These are phyloP conservation scores for Neurospora sp. DNA, from an alignment of 2,329 filamentous ascomycete genomes.

Conservation along the genomic window DNA sequence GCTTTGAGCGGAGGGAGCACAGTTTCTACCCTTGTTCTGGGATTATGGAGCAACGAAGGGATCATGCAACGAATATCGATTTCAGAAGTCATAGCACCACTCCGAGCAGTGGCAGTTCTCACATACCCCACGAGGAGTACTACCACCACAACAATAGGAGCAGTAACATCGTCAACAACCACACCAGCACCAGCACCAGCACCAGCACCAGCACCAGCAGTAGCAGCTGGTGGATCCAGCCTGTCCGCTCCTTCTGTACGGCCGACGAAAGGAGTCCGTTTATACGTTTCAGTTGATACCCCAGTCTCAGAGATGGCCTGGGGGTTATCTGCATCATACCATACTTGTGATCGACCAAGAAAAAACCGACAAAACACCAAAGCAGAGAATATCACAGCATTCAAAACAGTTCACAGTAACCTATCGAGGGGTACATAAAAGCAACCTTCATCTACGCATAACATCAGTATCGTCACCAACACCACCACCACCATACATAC, in stretches of 20 bases:
- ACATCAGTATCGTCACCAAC: neutral
- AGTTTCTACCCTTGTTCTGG: conserved; percentile 14
- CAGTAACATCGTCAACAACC: neutral
- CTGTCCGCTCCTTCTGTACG: neutral
- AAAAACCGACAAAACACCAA: neutral
- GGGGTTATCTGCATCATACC: neutral
- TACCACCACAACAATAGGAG: neutral
- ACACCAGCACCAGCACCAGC: neutral
- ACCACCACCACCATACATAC: neutral
- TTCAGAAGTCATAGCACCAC: neutral
- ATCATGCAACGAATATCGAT: neutral
- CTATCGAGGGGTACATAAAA: neutral
- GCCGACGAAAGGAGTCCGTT: neutral
- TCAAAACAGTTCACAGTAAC: neutral
- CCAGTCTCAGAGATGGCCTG: neutral
- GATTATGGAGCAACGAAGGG: conserved; percentile 7
- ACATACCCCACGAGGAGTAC: neutral
- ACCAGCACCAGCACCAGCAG: neutral
- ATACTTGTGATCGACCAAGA: neutral
- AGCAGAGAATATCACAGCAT: neutral
- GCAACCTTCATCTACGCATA: neutral
- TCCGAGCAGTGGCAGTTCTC: neutral
- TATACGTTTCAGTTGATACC: neutral
- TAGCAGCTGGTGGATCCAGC: neutral
- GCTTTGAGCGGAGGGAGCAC: neutral